Evolutionary conservation across 495 filamentous ascomycete genomes (phyloP).

Genomic region (Endocarpon pusillum): DNA sequence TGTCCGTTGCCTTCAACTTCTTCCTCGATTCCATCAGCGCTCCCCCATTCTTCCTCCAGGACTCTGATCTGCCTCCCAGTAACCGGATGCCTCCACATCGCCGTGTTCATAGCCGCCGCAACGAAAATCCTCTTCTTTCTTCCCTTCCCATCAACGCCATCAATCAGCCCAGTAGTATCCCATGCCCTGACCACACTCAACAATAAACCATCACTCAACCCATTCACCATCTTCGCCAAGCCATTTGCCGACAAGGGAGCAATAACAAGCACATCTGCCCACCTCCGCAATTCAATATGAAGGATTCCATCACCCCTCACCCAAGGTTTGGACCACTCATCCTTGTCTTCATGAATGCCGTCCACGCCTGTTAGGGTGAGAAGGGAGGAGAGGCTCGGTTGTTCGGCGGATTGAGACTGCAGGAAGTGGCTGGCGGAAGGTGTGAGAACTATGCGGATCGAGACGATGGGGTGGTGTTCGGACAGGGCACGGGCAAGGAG

Average conservation of each 20-base stretch:
- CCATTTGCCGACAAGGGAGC: conserved; percentile 67
- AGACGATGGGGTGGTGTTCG: conserved; percentile 34
- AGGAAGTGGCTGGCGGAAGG: conserved; percentile 56
- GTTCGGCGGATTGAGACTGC: conserved; percentile 45
- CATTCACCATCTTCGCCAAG: conserved; percentile 57
- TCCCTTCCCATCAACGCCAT: conserved; percentile 18
- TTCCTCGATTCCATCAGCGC: conserved; percentile 12
- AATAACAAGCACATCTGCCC: conserved; percentile 68
- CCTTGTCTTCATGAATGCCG: conserved; percentile 54
- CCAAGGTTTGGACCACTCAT: conserved; percentile 70
- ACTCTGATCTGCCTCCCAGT: conserved; percentile 52
- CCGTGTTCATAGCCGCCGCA: conserved; percentile 66
- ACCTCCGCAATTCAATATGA: conserved; percentile 69
- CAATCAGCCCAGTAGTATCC: conserved; percentile 54
- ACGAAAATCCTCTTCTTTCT: conserved; percentile 17
- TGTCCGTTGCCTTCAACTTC: neutral
- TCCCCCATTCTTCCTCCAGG: conserved; percentile 57
- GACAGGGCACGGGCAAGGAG: conserved; percentile 46
- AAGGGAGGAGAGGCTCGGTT: conserved; percentile 42
- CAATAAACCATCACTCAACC: conserved; percentile 51
- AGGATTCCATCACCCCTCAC: conserved; percentile 40
- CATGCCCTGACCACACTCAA: conserved; percentile 67
- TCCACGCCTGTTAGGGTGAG: conserved; percentile 41
- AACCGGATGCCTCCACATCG: conserved; percentile 77
- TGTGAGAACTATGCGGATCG: conserved; percentile 66